These are phyloP conservation scores for Pestalotiopsis sp. DNA, from an alignment of 2,329 filamentous ascomycete genomes.

Conservation along the genomic window DNA sequence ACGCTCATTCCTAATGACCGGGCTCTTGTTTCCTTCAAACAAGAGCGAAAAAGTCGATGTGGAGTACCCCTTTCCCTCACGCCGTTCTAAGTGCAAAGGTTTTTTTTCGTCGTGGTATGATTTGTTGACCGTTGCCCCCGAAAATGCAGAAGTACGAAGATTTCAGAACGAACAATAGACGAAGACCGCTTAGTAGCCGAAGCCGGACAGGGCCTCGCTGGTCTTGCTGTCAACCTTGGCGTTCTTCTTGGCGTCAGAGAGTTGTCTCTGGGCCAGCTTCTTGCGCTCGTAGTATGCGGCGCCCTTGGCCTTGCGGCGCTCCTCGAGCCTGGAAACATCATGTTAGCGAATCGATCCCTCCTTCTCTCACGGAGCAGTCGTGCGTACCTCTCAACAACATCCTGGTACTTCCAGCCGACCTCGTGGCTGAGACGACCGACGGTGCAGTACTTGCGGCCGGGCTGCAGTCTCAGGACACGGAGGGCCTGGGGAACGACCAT, in stretches of 20 bases:
- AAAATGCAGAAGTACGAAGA: conserved; percentile 29
- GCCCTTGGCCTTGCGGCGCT: conserved; percentile 99
- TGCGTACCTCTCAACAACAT: conserved; percentile 92
- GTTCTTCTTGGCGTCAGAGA: conserved; percentile 90
- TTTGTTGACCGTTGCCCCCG: conserved; percentile 22
- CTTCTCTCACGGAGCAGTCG: neutral
- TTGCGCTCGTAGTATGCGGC: conserved; percentile 99
- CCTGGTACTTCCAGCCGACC: conserved; percentile 99
- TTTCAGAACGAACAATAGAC: conserved; percentile 25
- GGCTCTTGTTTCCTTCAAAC: conserved; percentile 25
- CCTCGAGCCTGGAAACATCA: conserved; percentile 77
- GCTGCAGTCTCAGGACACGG: conserved; percentile 94
- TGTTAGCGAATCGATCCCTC: conserved; percentile 23
- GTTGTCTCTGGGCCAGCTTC: conserved; percentile 91
- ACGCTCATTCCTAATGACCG: conserved; percentile 16
- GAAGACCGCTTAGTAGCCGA: conserved; percentile 74
- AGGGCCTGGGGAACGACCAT: conserved; percentile 98
- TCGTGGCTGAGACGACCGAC: conserved; percentile 97
- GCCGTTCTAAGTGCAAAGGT: conserved; percentile 38
- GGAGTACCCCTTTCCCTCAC: conserved; percentile 33
- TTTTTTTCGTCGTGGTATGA: conserved; percentile 31
- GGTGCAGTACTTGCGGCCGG: conserved; percentile 99
- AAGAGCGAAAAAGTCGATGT: conserved; percentile 34
- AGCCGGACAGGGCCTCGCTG: conserved; percentile 83
- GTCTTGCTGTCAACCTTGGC: conserved; percentile 86